Evolutionary conservation across 257 asterid species (phyloP).

Genomic region (Vinca minor): DNA sequence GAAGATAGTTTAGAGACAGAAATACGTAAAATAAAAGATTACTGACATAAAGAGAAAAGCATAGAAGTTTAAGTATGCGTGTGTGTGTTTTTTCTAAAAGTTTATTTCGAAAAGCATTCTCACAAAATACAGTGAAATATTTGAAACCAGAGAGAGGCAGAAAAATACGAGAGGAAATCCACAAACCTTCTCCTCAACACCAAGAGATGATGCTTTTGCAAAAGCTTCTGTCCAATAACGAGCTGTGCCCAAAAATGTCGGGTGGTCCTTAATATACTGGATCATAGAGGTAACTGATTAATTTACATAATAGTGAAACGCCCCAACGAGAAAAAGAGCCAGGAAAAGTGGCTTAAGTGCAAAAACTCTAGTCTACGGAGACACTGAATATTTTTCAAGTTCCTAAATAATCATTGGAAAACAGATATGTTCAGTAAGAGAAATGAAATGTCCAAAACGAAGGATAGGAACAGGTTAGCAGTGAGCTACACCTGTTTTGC

Average conservation of each 20-base stretch:
- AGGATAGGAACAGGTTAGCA: background rate
- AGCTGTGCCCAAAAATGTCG: slow-evolving; percentile 71
- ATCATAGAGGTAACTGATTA: slow-evolving; percentile 13
- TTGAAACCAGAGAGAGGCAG: background rate
- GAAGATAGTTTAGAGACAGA: too few species aligned
- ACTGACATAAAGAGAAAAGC: background rate
- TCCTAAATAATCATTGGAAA: background rate
- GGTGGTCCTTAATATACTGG: slow-evolving; percentile 69
- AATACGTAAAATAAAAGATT: too few species aligned
- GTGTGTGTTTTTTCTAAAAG: background rate
- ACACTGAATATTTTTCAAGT: background rate
- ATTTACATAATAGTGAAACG: background rate
- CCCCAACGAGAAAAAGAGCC: background rate
- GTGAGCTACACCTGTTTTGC: slow-evolving; percentile 64
- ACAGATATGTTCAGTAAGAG: background rate
- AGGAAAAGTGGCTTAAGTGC: background rate
- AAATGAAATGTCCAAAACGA: background rate
- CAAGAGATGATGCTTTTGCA: slow-evolving; percentile 68
- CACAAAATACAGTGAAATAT: background rate
- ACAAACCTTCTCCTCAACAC: slow-evolving; percentile 75
- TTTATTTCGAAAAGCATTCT: background rate
- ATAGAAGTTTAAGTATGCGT: too few species aligned
- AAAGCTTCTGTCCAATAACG: slow-evolving; percentile 98
- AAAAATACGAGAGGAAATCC: background rate
- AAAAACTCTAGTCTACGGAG: too few species aligned